Evolutionary conservation across 2,329 filamentous ascomycete species (phyloP).

Genomic region (Aureobasidium mangrovei): DNA sequence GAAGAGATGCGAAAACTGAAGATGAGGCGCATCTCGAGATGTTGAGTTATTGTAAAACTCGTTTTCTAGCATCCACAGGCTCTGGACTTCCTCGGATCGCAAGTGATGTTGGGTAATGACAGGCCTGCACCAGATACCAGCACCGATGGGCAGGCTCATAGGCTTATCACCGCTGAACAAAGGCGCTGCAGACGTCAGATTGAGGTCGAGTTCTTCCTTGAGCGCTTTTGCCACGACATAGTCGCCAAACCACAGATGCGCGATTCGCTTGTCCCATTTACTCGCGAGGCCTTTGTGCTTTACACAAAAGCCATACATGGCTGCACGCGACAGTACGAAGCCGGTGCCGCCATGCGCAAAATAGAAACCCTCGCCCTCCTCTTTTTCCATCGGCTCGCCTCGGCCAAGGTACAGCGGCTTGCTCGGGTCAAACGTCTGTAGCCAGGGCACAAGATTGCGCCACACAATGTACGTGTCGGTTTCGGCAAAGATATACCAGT

Average conservation of each 20-base stretch:
- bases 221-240: conserved; percentile 21
- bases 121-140: conserved; percentile 21
- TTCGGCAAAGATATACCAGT: conserved; percentile 46
- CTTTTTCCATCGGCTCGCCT: conserved; percentile 15
- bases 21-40: neutral
- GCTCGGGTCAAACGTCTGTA: conserved; percentile 37
- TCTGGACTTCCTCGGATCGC: conserved; percentile 15
- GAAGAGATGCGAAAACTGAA: conserved; percentile 5
- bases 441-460: conserved; percentile 35
- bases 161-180: conserved; percentile 20
- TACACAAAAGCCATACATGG: conserved; percentile 17
- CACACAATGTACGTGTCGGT: conserved; percentile 40
- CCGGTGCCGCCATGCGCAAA: conserved; percentile 22
- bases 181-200: conserved; percentile 18
- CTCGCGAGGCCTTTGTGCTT: conserved; percentile 15
- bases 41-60: conserved; percentile 12
- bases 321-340: conserved; percentile 20
- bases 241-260: conserved; percentile 21
- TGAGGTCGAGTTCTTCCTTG: conserved; percentile 19
- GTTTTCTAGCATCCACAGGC: conserved; percentile 18
- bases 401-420: conserved; percentile 36
- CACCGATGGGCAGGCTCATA: conserved; percentile 15
- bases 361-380: conserved; percentile 12
- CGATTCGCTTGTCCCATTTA: conserved; percentile 20
- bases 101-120: conserved; percentile 23